Percentiles rank a stretch among this genome's conserved stretches.
Evolutionary conservation across 164 flowering plant species (phyloP).

Genomic region (Nymphaea thermarum): DNA sequence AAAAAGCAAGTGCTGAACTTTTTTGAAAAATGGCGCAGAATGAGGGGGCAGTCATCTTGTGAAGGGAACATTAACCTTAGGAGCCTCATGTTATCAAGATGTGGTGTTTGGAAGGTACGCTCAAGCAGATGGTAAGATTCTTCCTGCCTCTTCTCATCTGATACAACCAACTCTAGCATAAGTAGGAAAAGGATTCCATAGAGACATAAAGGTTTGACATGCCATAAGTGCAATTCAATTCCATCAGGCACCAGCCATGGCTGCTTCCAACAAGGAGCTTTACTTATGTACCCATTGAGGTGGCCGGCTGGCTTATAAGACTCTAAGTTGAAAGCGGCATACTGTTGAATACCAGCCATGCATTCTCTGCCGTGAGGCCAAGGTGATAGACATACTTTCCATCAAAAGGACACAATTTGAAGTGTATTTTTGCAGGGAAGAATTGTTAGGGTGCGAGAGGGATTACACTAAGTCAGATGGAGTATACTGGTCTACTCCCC

Average conservation of each 20-base stretch:
- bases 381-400: no score
- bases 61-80: constrained; percentile 32
- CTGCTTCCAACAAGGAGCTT: neutral
- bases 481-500: no score
- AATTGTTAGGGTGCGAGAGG: no score
- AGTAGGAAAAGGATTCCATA: no score
- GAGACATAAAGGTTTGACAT: no score
- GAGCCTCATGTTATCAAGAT: constrained; percentile 52
- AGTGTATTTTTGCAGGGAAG: no score
- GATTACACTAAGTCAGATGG: no score
- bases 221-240: neutral
- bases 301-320: no score
- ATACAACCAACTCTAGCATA: neutral
- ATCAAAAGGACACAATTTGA: no score
- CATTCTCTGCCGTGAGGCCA: no score
- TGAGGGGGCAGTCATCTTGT: constrained; percentile 43
- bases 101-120: constrained; percentile 23
- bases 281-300: neutral
- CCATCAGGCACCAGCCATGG: neutral
- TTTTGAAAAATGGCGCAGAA: constrained; percentile 15
- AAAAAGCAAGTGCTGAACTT: constrained; percentile 4
- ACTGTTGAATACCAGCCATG: no score
- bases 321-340: no score
- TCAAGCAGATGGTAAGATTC: constrained; percentile 32
- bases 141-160: constrained; percentile 6